phyloP scores from a whole-genome alignment of 805 yeast genomes.

The Suhomyces sp. region DNA sequence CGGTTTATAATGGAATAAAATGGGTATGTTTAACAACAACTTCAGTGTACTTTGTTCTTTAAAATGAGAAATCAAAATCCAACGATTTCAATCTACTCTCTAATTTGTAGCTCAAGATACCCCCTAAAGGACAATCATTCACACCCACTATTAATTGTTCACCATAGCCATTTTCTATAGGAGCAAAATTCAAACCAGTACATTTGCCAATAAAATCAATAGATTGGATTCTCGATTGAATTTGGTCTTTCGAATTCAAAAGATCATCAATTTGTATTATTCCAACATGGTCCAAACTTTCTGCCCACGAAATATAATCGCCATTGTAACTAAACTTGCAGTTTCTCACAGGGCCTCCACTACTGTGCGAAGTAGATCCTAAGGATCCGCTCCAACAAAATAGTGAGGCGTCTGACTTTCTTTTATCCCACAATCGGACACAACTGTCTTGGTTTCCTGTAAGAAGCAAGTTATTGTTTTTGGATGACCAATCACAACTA shows the following conservation, averaged over 20 bases:
- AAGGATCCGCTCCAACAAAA: slow-evolving; percentile 37
- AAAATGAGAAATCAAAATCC: slow-evolving; percentile 41
- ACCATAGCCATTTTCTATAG: slow-evolving; percentile 42
- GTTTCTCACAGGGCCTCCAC: slow-evolving; percentile 52
- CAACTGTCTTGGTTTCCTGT: slow-evolving; percentile 66
- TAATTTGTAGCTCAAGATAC: slow-evolving; percentile 49
- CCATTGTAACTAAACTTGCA: slow-evolving; percentile 50
- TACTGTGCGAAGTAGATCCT: slow-evolving; percentile 20
- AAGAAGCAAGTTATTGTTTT: slow-evolving; percentile 42
- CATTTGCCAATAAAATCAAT: slow-evolving; percentile 59
- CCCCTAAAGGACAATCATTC: slow-evolving; percentile 57
- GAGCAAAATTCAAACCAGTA: slow-evolving; percentile 52
- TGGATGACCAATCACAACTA: slow-evolving; percentile 57
- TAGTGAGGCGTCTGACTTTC: slow-evolving; percentile 30
- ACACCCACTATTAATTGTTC: slow-evolving; percentile 54
- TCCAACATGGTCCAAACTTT: slow-evolving; percentile 58
- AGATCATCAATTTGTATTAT: slow-evolving; percentile 40
- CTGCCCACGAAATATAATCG: slow-evolving; percentile 52
- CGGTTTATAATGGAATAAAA: neutral
- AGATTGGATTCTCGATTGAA: slow-evolving; percentile 39
- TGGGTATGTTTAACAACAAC: neutral
- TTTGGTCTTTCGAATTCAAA: slow-evolving; percentile 10
- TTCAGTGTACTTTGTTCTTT: no score
- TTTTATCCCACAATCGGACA: slow-evolving; percentile 51
- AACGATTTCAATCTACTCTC: slow-evolving; percentile 34